These are phyloP conservation scores for Ophiostoma novo-ulmi DNA, from an alignment of 2,329 filamentous ascomycete species.

Conservation along the genomic window DNA sequence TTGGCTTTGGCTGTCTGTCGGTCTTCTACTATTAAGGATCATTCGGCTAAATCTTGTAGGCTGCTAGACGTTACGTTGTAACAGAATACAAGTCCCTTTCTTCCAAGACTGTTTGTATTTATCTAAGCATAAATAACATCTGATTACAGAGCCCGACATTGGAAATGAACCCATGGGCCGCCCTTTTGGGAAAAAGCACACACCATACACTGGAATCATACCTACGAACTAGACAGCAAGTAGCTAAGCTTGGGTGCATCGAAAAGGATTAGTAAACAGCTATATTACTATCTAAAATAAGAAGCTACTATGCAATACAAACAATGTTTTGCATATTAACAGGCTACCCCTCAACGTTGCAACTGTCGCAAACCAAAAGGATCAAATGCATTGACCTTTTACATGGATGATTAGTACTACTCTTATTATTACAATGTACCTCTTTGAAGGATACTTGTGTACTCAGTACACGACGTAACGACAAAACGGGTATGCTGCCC, in stretches of 20 bases:
- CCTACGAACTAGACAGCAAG: not conserved
- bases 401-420: not conserved
- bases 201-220: not conserved
- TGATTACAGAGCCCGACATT: slow-evolving; percentile 7
- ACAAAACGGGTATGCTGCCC: not conserved
- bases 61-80: not conserved
- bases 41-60: not conserved
- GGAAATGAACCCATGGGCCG: not conserved
- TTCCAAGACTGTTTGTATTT: not conserved
- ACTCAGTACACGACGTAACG: not conserved
- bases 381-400: not conserved
- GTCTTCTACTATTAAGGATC: not conserved
- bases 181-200: not conserved
- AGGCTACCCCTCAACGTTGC: not conserved
- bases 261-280: no score
- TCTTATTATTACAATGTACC: not conserved
- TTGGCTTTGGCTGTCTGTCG: not conserved
- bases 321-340: not conserved
- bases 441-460: not conserved
- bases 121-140: not conserved
- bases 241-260: no score
- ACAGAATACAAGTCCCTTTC: no score
- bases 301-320: not conserved
- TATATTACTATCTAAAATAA: no score
- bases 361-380: not conserved